These are phyloP conservation scores for Cerioporus squamosus DNA, from an alignment of 1,284 basidiomycete species.

Conservation along the genomic window DNA sequence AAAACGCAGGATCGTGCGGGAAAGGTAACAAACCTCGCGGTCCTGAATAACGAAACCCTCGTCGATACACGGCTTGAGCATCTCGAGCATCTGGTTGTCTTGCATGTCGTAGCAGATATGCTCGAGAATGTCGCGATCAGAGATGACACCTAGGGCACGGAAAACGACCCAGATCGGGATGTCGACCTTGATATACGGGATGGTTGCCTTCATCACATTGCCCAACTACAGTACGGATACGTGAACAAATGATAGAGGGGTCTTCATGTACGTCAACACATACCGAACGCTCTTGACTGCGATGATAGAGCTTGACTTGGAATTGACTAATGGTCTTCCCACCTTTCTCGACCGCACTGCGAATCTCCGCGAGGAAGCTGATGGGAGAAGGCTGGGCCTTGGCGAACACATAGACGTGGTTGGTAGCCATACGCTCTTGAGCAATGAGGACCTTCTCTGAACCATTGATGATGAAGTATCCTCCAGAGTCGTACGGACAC, in stretches of 20 bases:
- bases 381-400: slow-evolving; percentile 97
- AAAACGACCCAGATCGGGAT: slow-evolving; percentile 99
- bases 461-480: slow-evolving; percentile 99
- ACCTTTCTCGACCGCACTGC: slow-evolving; percentile 97
- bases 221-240: slow-evolving; percentile 58
- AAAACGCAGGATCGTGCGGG: too few relatives aligned
- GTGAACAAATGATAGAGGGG: background rate
- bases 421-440: slow-evolving; percentile 99
- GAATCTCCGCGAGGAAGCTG: slow-evolving; percentile 96
- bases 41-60: slow-evolving; percentile 99
- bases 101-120: slow-evolving; percentile 99
- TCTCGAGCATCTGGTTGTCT: slow-evolving; percentile 95
- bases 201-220: slow-evolving; percentile 95
- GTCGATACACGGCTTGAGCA: slow-evolving; percentile 98
- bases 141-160: slow-evolving; percentile 96
- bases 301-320: slow-evolving; percentile 96
- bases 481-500: slow-evolving; percentile 97
- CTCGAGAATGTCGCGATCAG: slow-evolving; percentile 96
- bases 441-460: slow-evolving; percentile 99
- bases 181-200: slow-evolving; percentile 98
- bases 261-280: slow-evolving; percentile 34
- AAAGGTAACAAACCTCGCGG: slow-evolving; percentile 73
- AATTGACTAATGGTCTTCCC: slow-evolving; percentile 99
- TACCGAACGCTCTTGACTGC: slow-evolving; percentile 86
- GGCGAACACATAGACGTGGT: slow-evolving; percentile 99